Conservation (phyloP, 2,329 filamentous ascomycete genomes). For the Rosellinia necatrix region DNA sequence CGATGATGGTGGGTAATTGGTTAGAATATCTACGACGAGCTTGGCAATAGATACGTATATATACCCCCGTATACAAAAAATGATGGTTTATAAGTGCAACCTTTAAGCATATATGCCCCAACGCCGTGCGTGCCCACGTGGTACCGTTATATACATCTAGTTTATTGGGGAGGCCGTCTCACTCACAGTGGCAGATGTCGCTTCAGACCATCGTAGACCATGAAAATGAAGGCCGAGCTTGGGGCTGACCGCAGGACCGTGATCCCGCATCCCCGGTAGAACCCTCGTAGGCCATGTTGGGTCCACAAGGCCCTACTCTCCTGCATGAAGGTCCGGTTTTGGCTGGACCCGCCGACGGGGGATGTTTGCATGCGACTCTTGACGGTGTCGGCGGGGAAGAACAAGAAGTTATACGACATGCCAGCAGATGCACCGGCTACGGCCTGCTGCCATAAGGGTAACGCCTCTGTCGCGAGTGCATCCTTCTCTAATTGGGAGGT, state of each 20-base stretch:
- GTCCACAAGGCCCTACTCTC: conserved; percentile 78
- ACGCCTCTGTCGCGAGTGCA: conserved; percentile 52
- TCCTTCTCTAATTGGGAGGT: conserved; percentile 47
- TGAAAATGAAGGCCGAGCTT: conserved; percentile 98
- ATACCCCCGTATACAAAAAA: conserved; percentile 16
- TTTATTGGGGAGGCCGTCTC: neutral
- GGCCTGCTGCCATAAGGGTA: conserved; percentile 87
- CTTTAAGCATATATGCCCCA: conserved; percentile 17
- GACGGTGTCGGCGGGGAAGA: conserved; percentile 96
- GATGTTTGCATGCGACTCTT: conserved; percentile 97
- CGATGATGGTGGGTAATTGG: neutral
- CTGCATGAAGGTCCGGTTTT: conserved; percentile 69
- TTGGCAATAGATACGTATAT: conserved; percentile 3
- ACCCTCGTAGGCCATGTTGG: conserved; percentile 77
- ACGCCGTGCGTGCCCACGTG: conserved; percentile 25
- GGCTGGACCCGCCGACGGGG: conserved; percentile 61
- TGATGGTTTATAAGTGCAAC: neutral
- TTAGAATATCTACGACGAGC: neutral
- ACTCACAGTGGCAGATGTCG: conserved; percentile 60
- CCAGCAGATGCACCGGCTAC: conserved; percentile 85
- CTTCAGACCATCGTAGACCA: conserved; percentile 88
- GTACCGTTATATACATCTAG: conserved; percentile 26
- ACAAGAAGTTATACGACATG: conserved; percentile 94
- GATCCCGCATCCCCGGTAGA: conserved; percentile 95
- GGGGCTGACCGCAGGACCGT: conserved; percentile 87